Evolutionary conservation across 2,329 filamentous ascomycete species (phyloP).

Genomic region (Cladosporium phlei): DNA sequence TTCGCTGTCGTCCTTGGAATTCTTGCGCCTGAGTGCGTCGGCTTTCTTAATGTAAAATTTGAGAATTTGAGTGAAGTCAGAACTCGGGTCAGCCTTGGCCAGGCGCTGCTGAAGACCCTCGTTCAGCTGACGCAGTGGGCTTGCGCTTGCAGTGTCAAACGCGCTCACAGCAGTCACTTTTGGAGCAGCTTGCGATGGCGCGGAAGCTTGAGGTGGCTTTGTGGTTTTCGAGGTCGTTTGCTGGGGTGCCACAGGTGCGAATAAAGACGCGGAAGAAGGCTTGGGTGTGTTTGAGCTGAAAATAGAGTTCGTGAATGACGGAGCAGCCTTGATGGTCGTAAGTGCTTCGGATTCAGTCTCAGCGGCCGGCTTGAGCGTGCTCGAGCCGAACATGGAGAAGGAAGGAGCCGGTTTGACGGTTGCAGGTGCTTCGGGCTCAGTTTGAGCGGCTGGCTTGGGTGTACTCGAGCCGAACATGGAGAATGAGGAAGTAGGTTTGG

Average conservation of each 20-base stretch:
- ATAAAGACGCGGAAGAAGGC: conserved; percentile 14
- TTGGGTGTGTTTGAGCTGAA: neutral
- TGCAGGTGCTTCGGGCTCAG: too few species aligned
- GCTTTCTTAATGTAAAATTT: conserved; percentile 25
- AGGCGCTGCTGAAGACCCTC: conserved; percentile 26
- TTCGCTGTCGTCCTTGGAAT: neutral
- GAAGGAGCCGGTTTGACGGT: neutral
- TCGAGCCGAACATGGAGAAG: neutral
- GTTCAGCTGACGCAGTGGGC: conserved; percentile 21
- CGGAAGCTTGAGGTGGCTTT: neutral
- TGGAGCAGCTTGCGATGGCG: neutral
- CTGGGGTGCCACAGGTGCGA: conserved; percentile 2
- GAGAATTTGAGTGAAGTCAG: conserved; percentile 27
- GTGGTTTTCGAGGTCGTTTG: neutral
- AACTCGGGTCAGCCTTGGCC: conserved; percentile 19
- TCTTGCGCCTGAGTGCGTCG: conserved; percentile 20
- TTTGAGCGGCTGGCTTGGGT: too few species aligned
- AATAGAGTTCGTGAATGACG: neutral
- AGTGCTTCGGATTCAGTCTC: too few species aligned
- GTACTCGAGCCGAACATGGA: conserved; percentile 2
- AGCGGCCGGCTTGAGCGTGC: neutral
- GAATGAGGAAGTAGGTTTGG: neutral
- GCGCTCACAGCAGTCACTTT: neutral
- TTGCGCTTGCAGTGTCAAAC: conserved; percentile 5
- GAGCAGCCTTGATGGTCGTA: neutral